Evolutionary conservation across 805 yeast species (phyloP), one percentile per base, ranked within the genome.

Genomic region (Starmerella tilneyi): DNA sequence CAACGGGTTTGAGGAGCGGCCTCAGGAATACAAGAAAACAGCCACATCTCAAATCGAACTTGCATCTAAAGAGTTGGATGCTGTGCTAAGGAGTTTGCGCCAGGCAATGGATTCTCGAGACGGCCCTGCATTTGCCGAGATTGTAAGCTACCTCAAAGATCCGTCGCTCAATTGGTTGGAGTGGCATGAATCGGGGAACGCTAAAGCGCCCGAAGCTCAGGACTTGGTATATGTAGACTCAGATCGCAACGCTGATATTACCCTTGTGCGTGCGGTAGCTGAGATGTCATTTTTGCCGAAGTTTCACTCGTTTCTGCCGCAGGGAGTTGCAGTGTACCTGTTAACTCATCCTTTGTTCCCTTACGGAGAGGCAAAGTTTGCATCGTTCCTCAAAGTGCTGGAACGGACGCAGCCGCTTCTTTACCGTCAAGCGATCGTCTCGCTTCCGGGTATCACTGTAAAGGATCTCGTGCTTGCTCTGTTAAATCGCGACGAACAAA

Each of bases 331-430:
- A 39, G 73, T 81, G 1, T 88, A 84, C 58, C 68, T 88, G 27
- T 68, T 89, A 50, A 82, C 95, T 2, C 94, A 89, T 65, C 96
- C 96, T 15, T 65, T 84, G 16, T 86, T 81, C 63, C 96, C 96
- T 9, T 62, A 67, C 13, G 64, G 69, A 16, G 52, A 49, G 32
- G 48, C 51, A 2, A 73, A 70, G 48, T 68, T 84, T 9, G 62
- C 65, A 6, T 36, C 40, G 4, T 60, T 88, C 36, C 63, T 89
- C 35, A 58, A 67, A 13, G 66, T 64, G 31, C 65, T 84, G 22
- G 69, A 71, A 37, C 63, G 72, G 9, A 31, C 47, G 12, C 69
- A 73, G 48, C 79, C 84, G 29, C 73, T 81, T 49, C 69, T 86
- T 46, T 71, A 81, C 61, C 76, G 85, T 63, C 94, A 83, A 61